A percentile compares a stretch with the other conserved stretches of the same genome.
Conservation (phyloP, 768 basidiomycete genomes). For the Pleurotus ostreatus region DNA sequence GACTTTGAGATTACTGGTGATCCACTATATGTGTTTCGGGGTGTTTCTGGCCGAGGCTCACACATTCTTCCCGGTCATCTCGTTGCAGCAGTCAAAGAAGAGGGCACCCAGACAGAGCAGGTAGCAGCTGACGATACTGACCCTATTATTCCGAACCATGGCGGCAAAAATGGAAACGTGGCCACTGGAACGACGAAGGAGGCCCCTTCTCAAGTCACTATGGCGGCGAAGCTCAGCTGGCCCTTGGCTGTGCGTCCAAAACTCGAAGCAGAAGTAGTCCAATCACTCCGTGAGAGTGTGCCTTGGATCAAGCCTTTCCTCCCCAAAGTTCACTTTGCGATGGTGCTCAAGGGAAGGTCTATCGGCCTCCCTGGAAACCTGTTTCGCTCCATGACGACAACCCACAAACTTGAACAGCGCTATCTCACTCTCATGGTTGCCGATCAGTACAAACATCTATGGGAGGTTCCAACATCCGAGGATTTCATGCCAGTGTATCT, state of each 20-base stretch:
- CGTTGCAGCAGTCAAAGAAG: neutral
- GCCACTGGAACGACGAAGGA: neutral
- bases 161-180: neutral
- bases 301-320: constrained; percentile 12
- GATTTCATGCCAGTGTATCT: constrained; percentile 24
- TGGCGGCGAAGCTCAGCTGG: constrained; percentile 16
- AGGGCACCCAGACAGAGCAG: neutral
- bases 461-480: constrained; percentile 16
- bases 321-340: constrained; percentile 8
- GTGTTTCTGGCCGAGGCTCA: constrained; percentile 17
- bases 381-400: neutral
- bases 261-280: constrained; percentile 10
- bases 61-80: constrained; percentile 10
- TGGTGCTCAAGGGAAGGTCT: constrained; percentile 1
- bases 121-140: neutral
- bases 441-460: constrained; percentile 17
- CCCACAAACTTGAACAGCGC: constrained; percentile 9
- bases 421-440: constrained; percentile 16
- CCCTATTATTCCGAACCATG: neutral
- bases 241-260: constrained; percentile 1
- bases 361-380: constrained; percentile 11
- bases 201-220: neutral
- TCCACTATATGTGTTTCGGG: constrained; percentile 9
- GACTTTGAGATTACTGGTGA: neutral
- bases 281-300: constrained; percentile 3